phyloP scores from a whole-genome alignment of 768 basidiomycete species.

The Inosperma sp. region DNA sequence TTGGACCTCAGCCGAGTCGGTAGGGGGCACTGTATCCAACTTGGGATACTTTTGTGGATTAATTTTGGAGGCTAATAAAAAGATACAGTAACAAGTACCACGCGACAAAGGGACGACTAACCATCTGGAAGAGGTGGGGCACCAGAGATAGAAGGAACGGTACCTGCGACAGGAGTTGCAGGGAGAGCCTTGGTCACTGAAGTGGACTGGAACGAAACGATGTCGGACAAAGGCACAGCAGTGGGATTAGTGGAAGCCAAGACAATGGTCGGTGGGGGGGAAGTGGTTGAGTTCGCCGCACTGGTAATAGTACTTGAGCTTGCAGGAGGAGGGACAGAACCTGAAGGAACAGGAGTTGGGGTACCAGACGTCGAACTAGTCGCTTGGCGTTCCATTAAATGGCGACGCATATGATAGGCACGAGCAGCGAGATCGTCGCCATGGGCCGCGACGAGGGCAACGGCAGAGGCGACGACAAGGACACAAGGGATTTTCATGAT shows the following conservation, averaged over 20 bases:
- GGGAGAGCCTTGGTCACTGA: conserved; percentile 43
- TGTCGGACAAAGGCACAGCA: conserved; percentile 51
- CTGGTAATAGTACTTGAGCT: background rate
- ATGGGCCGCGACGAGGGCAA: conserved; percentile 41
- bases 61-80: conserved; percentile 37
- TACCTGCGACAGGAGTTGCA: conserved; percentile 45
- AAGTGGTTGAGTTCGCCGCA: conserved; percentile 24
- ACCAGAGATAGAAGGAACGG: conserved; percentile 46
- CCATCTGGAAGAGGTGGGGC: conserved; percentile 61
- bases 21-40: conserved; percentile 58
- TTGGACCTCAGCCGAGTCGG: conserved; percentile 57
- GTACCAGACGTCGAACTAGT: conserved; percentile 3
- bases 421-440: conserved; percentile 14
- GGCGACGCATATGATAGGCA: conserved; percentile 20
- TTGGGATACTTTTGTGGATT: conserved; percentile 57
- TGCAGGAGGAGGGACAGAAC: background rate
- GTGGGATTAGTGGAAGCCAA: conserved; percentile 53
- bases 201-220: conserved; percentile 40
- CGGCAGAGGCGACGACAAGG: conserved; percentile 33
- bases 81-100: background rate
- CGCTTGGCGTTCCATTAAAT: conserved; percentile 28
- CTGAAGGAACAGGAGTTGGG: conserved; percentile 1
- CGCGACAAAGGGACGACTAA: conserved; percentile 23
- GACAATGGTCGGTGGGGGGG: conserved; percentile 41
- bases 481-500: conserved; percentile 34